Conservation (phyloP, 495 filamentous ascomycete genomes). For the Annulohypoxylon nitens region DNA sequence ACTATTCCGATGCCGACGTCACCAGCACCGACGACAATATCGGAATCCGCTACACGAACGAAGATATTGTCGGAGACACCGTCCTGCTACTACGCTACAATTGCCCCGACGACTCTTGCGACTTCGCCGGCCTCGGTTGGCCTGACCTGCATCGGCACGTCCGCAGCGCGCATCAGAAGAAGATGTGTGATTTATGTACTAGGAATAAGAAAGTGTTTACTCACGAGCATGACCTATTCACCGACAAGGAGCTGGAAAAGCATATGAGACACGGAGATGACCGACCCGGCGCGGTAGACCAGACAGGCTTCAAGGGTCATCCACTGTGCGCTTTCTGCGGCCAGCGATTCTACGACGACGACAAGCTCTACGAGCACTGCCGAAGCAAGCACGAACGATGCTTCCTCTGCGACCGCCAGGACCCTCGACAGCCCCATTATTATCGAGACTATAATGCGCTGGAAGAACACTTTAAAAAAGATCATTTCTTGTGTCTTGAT, state of each 20-base stretch:
- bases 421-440: slow-evolving; percentile 80
- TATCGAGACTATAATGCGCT: slow-evolving; percentile 87
- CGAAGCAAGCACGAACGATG: slow-evolving; percentile 93
- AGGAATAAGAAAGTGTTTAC: slow-evolving; percentile 98
- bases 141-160: slow-evolving; percentile 94
- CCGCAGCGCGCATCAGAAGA: slow-evolving; percentile 79
- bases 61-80: slow-evolving; percentile 89
- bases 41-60: slow-evolving; percentile 89
- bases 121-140: slow-evolving; percentile 92
- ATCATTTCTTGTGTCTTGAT: slow-evolving; percentile 89
- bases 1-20: slow-evolving; percentile 80
- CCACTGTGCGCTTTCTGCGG: slow-evolving; percentile 94
- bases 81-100: slow-evolving; percentile 92
- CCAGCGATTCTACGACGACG: slow-evolving; percentile 92
- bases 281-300: slow-evolving; percentile 87
- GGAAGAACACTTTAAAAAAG: slow-evolving; percentile 85
- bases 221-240: slow-evolving; percentile 96
- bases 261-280: slow-evolving; percentile 95
- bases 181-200: slow-evolving; percentile 96
- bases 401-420: slow-evolving; percentile 88
- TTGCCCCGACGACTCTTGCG: slow-evolving; percentile 86
- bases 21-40: slow-evolving; percentile 81
- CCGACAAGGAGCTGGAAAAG: slow-evolving; percentile 78
- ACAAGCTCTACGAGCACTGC: slow-evolving; percentile 95
- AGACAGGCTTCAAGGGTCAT: slow-evolving; percentile 96